Evolutionary conservation across 2,329 filamentous ascomycete species (phyloP), one percentile per base, ranked within the genome.

Genomic region (Gnomoniopsis sp.): DNA sequence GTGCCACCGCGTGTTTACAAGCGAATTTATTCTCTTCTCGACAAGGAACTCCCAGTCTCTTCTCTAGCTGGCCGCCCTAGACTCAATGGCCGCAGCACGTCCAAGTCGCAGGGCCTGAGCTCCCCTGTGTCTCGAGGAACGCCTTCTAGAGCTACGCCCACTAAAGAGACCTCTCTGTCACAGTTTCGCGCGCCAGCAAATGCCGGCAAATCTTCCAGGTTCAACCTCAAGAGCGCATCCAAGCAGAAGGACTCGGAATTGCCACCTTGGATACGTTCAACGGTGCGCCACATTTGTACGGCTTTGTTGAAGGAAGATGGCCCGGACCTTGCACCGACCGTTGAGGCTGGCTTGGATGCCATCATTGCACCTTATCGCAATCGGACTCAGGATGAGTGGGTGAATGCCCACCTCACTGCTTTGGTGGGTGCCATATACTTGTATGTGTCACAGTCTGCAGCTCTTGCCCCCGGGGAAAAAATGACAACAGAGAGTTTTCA

Each of bases 1-100:
- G 88, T 91, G 55, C 87, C 87, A 49, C 91, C 91, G 1, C 83
- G 86, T 57, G 82, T 91, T 54, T 98, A 98, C 77, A 90, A 89
- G 67, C 90, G 91, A 59, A 79, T 98, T 41, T 95, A 93, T 71
- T 78, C 78, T 34, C 92, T 93, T 70, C 84, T 98, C 60, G 88
- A 93, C 65, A 85, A 84, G 57, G 87, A 88, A 44, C 78, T 98
- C 6, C 80, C 82, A 15, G 72, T 72, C 33, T 65, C 76, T 17
- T 64, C 71, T 6, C 64, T 8, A 58, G 75, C 57, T 72, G 70
- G n/a, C 66, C 70, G 30, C 57, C 36, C 54, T 38, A 49, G 49
- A 61, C 66, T 12, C 61, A 69, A 50, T 68, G 61, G 68, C 21
- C 62, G 65, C 43, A 63, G 69, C 6, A 74, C 71, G 0, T 71